Percentiles rank a stretch among this genome's conserved stretches.
These are phyloP conservation scores for Helianthus tuberosus DNA, from an alignment of 129 eudicot genomes.

Conservation along the genomic window DNA sequence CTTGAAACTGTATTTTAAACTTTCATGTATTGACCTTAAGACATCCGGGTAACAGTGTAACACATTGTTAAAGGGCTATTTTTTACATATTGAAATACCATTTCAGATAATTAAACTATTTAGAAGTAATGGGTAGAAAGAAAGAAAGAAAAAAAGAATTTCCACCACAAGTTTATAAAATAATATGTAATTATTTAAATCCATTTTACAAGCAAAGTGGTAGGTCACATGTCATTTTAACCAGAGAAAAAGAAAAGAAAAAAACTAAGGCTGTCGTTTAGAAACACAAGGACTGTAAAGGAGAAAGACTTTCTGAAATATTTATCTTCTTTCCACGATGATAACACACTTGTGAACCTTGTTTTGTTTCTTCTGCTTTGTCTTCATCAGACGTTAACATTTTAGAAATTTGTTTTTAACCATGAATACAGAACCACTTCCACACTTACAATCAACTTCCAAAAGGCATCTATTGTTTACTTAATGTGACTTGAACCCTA, in stretches of 20 bases:
- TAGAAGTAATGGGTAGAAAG: no score
- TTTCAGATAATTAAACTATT: no score
- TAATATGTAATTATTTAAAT: not conserved
- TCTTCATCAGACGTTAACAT: conserved; percentile 20
- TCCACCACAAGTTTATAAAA: not conserved
- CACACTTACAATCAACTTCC: no score
- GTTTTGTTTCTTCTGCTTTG: conserved; percentile 25
- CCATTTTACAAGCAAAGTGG: not conserved
- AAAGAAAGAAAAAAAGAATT: not conserved
- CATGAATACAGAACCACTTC: no score
- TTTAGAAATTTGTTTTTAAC: no score
- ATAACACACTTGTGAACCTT: conserved; percentile 32
- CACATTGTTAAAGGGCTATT: no score
- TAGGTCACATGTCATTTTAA: conserved; percentile 17
- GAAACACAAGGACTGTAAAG: conserved; percentile 23
- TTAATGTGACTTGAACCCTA: no score
- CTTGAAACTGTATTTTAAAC: not conserved
- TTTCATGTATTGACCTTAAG: not conserved
- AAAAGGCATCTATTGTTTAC: no score
- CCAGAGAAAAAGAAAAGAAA: not conserved
- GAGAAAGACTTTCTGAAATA: conserved; percentile 26
- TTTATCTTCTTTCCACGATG: conserved; percentile 31
- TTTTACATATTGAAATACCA: no score
- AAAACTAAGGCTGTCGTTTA: conserved; percentile 7
- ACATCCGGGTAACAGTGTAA: no score